A percentile compares a stretch with the other conserved stretches of the same genome.
Evolutionary conservation across 163 green algal genomes (phyloP).

Genomic region (Scenedesmus sp.): DNA sequence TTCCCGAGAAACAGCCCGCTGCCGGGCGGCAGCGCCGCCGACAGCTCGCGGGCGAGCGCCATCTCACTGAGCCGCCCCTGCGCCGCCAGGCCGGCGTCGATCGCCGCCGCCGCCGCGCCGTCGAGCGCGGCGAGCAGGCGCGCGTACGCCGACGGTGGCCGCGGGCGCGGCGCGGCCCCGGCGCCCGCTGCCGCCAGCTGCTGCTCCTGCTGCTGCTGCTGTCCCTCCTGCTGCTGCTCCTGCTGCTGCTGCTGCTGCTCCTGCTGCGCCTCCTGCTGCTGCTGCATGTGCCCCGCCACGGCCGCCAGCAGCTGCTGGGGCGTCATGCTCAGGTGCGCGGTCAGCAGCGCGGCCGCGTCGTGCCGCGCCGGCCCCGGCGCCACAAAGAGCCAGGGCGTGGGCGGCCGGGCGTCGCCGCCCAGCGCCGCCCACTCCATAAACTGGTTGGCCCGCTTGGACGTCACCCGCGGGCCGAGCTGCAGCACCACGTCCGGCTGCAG

Average conservation of each 20-base stretch:
- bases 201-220: background rate
- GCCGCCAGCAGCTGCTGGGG: conserved; percentile 30
- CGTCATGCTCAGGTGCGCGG: conserved; percentile 59
- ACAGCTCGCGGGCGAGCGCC: conserved; percentile 78
- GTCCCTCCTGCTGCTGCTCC: background rate
- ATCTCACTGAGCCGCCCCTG: conserved; percentile 76
- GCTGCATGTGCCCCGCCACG: background rate
- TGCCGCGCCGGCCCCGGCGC: conserved; percentile 54
- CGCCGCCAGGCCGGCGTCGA: conserved; percentile 48
- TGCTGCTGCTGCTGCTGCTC: background rate
- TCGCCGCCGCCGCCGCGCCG: conserved; percentile 33
- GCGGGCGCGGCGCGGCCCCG: conserved; percentile 34
- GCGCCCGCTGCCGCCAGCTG: conserved; percentile 29
- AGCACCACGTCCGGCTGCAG: conserved; percentile 90
- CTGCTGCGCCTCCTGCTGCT: conserved; percentile 8
- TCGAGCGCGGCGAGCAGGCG: conserved; percentile 54
- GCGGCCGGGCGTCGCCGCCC: background rate
- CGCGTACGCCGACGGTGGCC: conserved; percentile 37
- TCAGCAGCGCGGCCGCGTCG: conserved; percentile 78
- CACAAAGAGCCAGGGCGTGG: conserved; percentile 49
- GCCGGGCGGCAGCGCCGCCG: conserved; percentile 70
- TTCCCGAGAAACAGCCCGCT: conserved; percentile 96
- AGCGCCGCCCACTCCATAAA: conserved; percentile 70
- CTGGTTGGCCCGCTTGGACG: conserved; percentile 83
- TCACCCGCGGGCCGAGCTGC: conserved; percentile 88